Conservation (phyloP, 176 grass and related monocot genomes). For the Thinopyrum elongatum region DNA sequence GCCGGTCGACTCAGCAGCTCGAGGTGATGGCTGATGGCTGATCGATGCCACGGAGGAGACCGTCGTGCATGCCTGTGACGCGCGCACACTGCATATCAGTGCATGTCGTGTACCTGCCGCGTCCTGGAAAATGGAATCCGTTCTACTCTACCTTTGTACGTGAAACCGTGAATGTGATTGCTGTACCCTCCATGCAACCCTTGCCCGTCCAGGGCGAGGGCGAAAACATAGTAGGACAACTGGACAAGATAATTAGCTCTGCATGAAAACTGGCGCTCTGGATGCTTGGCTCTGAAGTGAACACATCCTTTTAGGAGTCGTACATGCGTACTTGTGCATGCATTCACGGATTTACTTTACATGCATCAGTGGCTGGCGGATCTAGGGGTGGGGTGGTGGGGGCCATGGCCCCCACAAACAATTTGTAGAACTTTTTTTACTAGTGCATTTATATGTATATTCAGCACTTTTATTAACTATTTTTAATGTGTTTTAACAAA, state of each 20-base stretch:
- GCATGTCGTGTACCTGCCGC: neutral
- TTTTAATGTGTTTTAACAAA: too few relatives aligned
- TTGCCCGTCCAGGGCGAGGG: conserved; percentile 1
- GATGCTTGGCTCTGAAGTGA: neutral
- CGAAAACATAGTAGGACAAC: neutral
- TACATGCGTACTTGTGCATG: neutral
- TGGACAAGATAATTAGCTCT: neutral
- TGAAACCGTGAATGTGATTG: conserved; percentile 27
- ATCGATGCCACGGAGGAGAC: conserved; percentile 19
- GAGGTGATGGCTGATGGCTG: neutral
- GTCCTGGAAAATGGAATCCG: conserved; percentile 25
- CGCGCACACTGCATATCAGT: neutral
- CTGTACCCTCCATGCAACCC: conserved; percentile 17
- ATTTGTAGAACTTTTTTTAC: too few relatives aligned
- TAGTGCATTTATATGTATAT: too few relatives aligned
- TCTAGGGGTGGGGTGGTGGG: too few relatives aligned
- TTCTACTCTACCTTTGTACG: neutral
- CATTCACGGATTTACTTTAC: conserved; percentile 1
- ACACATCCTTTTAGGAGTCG: neutral
- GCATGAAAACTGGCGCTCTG: neutral
- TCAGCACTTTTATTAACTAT: too few relatives aligned
- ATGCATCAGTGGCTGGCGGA: too few relatives aligned
- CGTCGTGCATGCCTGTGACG: conserved; percentile 28
- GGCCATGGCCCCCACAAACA: too few relatives aligned
- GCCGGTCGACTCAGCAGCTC: conserved; percentile 10